Percentiles rank a stretch among this genome's conserved stretches.
phyloP scores from a whole-genome alignment of 169 alveolate genomes.

The Plasmodium coatneyi region DNA sequence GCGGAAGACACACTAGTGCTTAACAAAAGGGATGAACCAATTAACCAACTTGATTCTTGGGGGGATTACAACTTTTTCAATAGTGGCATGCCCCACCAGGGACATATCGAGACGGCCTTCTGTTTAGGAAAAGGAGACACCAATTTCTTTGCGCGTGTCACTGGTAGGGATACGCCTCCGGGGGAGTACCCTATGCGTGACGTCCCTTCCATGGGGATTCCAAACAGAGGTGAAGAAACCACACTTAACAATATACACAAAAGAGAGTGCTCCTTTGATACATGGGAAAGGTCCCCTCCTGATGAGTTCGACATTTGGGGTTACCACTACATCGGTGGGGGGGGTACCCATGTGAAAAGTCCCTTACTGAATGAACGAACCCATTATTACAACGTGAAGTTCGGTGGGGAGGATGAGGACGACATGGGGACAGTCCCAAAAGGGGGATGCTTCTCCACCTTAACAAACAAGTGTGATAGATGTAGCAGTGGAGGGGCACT shows the following conservation, averaged over 20 bases:
- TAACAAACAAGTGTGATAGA: too few species aligned
- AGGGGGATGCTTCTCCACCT: neutral
- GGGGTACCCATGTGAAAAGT: neutral
- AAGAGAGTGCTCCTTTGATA: neutral
- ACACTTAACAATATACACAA: neutral
- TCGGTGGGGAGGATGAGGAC: neutral
- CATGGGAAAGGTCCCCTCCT: neutral
- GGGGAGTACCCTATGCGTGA: neutral
- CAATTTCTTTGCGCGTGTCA: neutral
- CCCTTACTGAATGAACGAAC: neutral
- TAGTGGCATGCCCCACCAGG: neutral
- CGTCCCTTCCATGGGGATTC: neutral
- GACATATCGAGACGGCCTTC: neutral
- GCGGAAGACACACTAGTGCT: neutral
- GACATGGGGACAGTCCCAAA: neutral
- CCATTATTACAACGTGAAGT: neutral
- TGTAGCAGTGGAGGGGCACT: neutral
- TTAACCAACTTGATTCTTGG: neutral
- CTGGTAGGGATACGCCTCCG: neutral
- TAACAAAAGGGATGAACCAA: neutral
- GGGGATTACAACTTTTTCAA: neutral
- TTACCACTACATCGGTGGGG: neutral
- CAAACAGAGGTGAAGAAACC: neutral
- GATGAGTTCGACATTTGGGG: neutral
- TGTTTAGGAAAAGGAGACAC: neutral